These are phyloP conservation scores for Salisapilia sapeloensis DNA, from an alignment of 352 stramenopile species.

Conservation along the genomic window DNA sequence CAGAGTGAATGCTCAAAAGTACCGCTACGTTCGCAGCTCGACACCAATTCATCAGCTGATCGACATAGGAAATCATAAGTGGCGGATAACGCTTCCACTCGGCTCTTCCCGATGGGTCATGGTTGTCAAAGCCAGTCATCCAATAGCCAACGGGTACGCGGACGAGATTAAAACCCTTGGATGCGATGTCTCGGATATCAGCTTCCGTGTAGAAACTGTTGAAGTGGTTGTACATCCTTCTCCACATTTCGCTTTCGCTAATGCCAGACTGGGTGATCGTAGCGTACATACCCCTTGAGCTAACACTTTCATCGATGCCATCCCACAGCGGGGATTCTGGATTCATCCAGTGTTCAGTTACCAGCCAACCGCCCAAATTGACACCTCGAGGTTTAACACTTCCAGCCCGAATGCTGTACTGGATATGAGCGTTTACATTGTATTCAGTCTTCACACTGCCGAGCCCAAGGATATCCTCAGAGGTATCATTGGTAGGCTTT, in stretches of 20 bases:
- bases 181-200: slow-evolving; percentile 42
- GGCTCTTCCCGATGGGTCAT: slow-evolving; percentile 15
- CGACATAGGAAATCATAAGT: slow-evolving; percentile 25
- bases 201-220: slow-evolving; percentile 48
- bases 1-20: slow-evolving; percentile 34
- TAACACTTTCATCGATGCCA: slow-evolving; percentile 15
- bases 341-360: slow-evolving; percentile 75
- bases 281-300: slow-evolving; percentile 29
- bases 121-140: slow-evolving; percentile 53
- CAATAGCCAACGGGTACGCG: slow-evolving; percentile 65
- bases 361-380: slow-evolving; percentile 64
- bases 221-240: too few relatives aligned
- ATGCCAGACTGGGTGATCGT: slow-evolving; percentile 24
- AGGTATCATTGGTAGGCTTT: too few relatives aligned
- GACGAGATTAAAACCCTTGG: slow-evolving; percentile 57
- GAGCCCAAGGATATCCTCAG: too few relatives aligned
- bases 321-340: slow-evolving; percentile 31
- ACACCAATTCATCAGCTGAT: slow-evolving; percentile 19
- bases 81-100: slow-evolving; percentile 33
- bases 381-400: slow-evolving; percentile 28
- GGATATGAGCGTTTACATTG: slow-evolving; percentile 36
- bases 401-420: slow-evolving; percentile 38
- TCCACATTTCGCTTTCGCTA: slow-evolving; percentile 19
- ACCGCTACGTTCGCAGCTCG: slow-evolving; percentile 23
- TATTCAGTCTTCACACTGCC: too few relatives aligned